phyloP scores from a whole-genome alignment of 441 rosid species.

The Gossypium armourianum region DNA sequence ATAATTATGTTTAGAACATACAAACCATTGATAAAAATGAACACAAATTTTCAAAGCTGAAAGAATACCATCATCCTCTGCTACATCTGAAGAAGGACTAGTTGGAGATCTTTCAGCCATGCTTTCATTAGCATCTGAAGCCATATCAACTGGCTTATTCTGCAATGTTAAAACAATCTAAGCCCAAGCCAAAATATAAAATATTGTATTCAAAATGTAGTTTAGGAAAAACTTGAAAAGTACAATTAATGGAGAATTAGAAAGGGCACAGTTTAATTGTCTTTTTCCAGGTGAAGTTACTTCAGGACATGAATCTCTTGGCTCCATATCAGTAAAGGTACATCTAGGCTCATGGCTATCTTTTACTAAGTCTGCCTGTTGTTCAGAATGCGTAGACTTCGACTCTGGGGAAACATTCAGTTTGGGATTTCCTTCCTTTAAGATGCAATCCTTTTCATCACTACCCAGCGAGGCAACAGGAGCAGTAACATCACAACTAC shows the following conservation, averaged over 20 bases:
- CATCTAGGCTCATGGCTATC: slow-evolving; percentile 28
- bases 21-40: slow-evolving; percentile 3
- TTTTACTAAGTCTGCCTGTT: slow-evolving; percentile 18
- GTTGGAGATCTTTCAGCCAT: slow-evolving; percentile 39
- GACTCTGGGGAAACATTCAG: slow-evolving; percentile 22
- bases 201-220: slow-evolving; percentile 11
- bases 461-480: slow-evolving; percentile 5
- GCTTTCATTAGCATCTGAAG: slow-evolving; percentile 43
- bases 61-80: slow-evolving; percentile 38
- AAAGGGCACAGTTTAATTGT: slow-evolving; percentile 26
- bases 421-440: slow-evolving; percentile 24
- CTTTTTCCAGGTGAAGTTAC: slow-evolving; percentile 31
- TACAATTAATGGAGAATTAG: slow-evolving; percentile 51
- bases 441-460: slow-evolving; percentile 18
- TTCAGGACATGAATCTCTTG: slow-evolving; percentile 25
- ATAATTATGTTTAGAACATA: slow-evolving; percentile 24
- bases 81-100: slow-evolving; percentile 42
- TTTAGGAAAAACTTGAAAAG: slow-evolving; percentile 16
- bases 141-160: slow-evolving; percentile 40
- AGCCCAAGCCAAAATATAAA: slow-evolving; percentile 12
- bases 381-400: slow-evolving; percentile 24
- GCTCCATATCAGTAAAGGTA: slow-evolving; percentile 27
- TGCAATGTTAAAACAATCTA: slow-evolving; percentile 26
- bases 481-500: slow-evolving; percentile 26
- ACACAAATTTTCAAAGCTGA: slow-evolving; percentile 3